A percentile compares a stretch with the other conserved stretches of the same genome.
Evolutionary conservation across 306 rosid species (phyloP).

Genomic region (Ormosia semicastrata): DNA sequence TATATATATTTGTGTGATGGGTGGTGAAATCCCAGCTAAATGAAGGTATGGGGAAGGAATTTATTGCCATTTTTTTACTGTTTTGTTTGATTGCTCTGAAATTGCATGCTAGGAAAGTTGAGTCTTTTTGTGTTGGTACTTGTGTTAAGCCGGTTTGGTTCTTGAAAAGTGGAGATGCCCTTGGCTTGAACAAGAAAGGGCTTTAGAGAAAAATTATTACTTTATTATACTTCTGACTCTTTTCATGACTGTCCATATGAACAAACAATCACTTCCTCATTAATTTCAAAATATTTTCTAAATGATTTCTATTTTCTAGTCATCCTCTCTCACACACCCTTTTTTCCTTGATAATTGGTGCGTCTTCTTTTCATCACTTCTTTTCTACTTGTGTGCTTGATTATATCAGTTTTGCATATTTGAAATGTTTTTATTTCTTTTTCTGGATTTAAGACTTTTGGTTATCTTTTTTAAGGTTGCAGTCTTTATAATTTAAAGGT

Average conservation of each 20-base stretch:
- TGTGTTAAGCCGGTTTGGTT: neutral
- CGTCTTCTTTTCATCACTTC: too few relatives aligned
- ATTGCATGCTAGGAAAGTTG: neutral
- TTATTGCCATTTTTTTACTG: neutral
- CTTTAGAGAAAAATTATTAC: neutral
- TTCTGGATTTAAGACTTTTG: neutral
- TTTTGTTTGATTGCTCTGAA: neutral
- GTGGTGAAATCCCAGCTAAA: neutral
- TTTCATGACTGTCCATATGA: neutral
- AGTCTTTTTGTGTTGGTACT: neutral
- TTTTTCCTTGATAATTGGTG: neutral
- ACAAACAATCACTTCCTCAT: neutral
- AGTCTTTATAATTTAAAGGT: slow-evolving; percentile 19
- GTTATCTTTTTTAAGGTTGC: slow-evolving; percentile 2
- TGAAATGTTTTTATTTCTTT: neutral
- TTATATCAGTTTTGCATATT: neutral
- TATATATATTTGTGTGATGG: neutral
- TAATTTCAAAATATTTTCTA: neutral
- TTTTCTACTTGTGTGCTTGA: too few relatives aligned
- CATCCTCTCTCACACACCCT: too few relatives aligned
- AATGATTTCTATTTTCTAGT: too few relatives aligned
- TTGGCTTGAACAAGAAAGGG: neutral
- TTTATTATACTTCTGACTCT: neutral
- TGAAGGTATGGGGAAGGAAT: neutral
- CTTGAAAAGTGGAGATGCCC: neutral